Conservation (phyloP, 352 stramenopile genomes). For the Pythium inflatum region DNA sequence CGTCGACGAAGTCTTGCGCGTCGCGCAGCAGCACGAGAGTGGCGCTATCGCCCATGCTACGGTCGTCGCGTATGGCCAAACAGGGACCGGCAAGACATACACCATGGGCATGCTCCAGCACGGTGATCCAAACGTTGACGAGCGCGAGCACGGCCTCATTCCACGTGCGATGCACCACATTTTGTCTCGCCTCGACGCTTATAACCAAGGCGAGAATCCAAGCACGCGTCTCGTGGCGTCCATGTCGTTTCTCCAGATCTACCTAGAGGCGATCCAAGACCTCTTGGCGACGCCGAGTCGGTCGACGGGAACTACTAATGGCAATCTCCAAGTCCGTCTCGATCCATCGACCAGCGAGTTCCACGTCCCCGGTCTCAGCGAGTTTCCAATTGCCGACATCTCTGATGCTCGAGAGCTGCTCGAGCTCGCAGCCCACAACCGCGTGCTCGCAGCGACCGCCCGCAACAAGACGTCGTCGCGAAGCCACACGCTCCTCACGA, state of each 20-base stretch:
- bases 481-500: slow-evolving; percentile 71
- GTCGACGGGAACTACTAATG: background rate
- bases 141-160: slow-evolving; percentile 56
- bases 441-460: slow-evolving; percentile 55
- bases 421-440: slow-evolving; percentile 51
- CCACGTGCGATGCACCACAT: slow-evolving; percentile 65
- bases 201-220: slow-evolving; percentile 24
- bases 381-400: slow-evolving; percentile 53
- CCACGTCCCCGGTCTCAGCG: slow-evolving; percentile 61
- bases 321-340: slow-evolving; percentile 54
- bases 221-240: slow-evolving; percentile 28
- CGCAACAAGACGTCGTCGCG: slow-evolving; percentile 75
- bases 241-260: slow-evolving; percentile 78
- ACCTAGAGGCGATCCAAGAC: slow-evolving; percentile 77
- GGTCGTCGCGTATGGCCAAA: slow-evolving; percentile 73
- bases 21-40: no score
- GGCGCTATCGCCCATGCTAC: slow-evolving; percentile 58
- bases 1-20: slow-evolving; percentile 45
- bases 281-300: slow-evolving; percentile 2
- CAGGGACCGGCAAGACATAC: slow-evolving; percentile 76
- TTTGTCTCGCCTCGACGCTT: slow-evolving; percentile 37
- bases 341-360: slow-evolving; percentile 51
- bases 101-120: slow-evolving; percentile 71
- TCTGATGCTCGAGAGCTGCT: slow-evolving; percentile 55
- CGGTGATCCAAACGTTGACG: slow-evolving; percentile 29